Conservation (phyloP, 140 eudicot species). For the Ambrosia hybrid region DNA sequence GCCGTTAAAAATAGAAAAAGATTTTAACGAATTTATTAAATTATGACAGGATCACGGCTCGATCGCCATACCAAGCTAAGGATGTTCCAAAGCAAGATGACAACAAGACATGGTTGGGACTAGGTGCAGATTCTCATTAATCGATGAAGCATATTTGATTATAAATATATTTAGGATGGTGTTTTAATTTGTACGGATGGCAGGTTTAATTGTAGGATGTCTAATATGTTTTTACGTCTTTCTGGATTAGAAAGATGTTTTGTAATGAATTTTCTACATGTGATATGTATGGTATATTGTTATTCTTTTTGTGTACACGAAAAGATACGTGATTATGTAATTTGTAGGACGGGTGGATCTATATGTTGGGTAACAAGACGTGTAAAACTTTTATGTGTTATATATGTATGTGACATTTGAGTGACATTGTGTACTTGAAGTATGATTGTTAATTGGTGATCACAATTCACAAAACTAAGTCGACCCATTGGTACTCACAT, state of each 20-base stretch:
- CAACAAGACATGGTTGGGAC: constrained; percentile 73
- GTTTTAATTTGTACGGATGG: constrained; percentile 9
- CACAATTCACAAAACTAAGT: too few relatives aligned
- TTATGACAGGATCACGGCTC: constrained; percentile 51
- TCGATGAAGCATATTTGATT: background rate
- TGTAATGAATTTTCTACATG: background rate
- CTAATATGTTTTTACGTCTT: constrained; percentile 38
- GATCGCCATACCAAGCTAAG: constrained; percentile 54
- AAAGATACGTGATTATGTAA: too few relatives aligned
- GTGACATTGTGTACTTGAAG: too few relatives aligned
- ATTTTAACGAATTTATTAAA: constrained; percentile 11
- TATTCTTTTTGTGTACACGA: too few relatives aligned
- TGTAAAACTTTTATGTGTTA: too few relatives aligned
- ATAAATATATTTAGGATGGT: constrained; percentile 7
- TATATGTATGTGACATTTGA: too few relatives aligned
- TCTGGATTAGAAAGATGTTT: constrained; percentile 25
- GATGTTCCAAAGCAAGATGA: constrained; percentile 50
- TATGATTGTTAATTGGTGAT: too few relatives aligned
- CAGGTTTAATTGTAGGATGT: constrained; percentile 24
- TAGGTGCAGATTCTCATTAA: constrained; percentile 49
- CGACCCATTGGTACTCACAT: too few relatives aligned
- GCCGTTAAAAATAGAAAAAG: too few relatives aligned
- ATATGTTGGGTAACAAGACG: too few relatives aligned
- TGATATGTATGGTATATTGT: too few relatives aligned
- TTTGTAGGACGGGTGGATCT: too few relatives aligned